Evolutionary conservation across 129 eudicot genomes (phyloP), one percentile per base, ranked within the genome.

Genomic region (Flaveria robusta): DNA sequence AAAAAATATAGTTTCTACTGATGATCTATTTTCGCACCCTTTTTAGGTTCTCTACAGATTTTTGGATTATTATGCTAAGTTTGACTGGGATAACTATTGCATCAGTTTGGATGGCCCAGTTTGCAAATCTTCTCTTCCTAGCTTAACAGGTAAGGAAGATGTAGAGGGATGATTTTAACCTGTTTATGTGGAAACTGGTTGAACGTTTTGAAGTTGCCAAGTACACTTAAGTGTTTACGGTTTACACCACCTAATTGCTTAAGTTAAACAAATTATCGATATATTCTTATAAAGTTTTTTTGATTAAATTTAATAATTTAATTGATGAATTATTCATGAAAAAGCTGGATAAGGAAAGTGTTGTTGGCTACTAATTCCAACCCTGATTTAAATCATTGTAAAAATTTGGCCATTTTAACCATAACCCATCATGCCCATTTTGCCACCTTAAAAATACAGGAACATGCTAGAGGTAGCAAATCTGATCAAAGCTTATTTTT

Each of bases 1-100:
- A 29, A 59, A 50, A 29, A 42, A 46, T 66, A 5, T 20, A 37
- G 49, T 65, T 49, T 15, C 27, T 51, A 14, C n/a, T 43, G 66
- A 78, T 9, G 65, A 68, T 55, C 39, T 27, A 22, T 79, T 46
- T 18, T 76, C 12, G 70, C 23, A 13, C 54, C 41, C 7, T 26
- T 20, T 75, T 47, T 77, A 95, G 99, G 97, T 89, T 76, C 92
- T 95, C 18, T 88, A 91, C 73, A 88, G 88, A 59, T 95, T 95
- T 81, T 77, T 95, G 88, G 91, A 85, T 70, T 91, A 89, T 83
- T 95, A 78, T 80, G 89, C 96, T 82, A 81, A 80, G 74, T 95
- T 95, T 81, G 97, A 95, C 42, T 95, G 99, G 99, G 93, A 89
- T 66, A 88, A 90, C 68, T 87, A 86, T 42, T 84, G 96, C 83